Conservation (phyloP, 805 yeast genomes). For the Hanseniaspora lindneri region DNA sequence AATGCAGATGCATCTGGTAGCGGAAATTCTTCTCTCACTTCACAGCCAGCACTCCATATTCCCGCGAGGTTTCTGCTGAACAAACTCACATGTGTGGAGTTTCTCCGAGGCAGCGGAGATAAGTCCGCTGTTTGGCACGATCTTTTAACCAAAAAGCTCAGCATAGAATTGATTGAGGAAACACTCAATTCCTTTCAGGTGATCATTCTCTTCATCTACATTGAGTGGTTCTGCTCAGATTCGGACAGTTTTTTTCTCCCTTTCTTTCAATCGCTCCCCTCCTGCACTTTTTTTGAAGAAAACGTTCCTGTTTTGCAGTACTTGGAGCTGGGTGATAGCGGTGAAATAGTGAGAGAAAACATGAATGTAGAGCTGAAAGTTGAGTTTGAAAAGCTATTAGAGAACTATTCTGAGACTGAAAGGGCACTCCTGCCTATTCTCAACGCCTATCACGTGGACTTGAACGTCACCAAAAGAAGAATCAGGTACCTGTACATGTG, state of each 20-base stretch:
- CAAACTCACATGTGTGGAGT: constrained; percentile 9
- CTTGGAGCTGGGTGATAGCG: not conserved
- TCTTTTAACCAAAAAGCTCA: not conserved
- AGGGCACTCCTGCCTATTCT: not conserved
- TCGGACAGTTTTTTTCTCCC: not conserved
- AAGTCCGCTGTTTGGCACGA: not conserved
- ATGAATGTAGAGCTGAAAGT: not conserved
- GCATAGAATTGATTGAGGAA: not conserved
- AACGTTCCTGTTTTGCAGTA: constrained; percentile 5
- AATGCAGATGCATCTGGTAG: too few relatives aligned
- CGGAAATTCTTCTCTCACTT: too few relatives aligned
- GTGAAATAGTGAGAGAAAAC: not conserved
- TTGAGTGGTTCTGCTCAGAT: constrained; percentile 9
- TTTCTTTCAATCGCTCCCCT: constrained; percentile 9
- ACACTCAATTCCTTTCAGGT: constrained; percentile 8
- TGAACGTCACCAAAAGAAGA: constrained; percentile 15
- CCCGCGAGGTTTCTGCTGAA: constrained; percentile 10
- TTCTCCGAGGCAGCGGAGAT: not conserved
- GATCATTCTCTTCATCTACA: constrained; percentile 6
- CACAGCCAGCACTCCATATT: not conserved
- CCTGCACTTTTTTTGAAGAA: constrained; percentile 5
- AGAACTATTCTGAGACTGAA: not conserved
- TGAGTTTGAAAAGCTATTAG: constrained; percentile 6
- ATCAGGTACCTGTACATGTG: constrained; percentile 66
- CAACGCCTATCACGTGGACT: not conserved